phyloP scores from a whole-genome alignment of 75 land plant species.

The Cryptomeria japonica region DNA sequence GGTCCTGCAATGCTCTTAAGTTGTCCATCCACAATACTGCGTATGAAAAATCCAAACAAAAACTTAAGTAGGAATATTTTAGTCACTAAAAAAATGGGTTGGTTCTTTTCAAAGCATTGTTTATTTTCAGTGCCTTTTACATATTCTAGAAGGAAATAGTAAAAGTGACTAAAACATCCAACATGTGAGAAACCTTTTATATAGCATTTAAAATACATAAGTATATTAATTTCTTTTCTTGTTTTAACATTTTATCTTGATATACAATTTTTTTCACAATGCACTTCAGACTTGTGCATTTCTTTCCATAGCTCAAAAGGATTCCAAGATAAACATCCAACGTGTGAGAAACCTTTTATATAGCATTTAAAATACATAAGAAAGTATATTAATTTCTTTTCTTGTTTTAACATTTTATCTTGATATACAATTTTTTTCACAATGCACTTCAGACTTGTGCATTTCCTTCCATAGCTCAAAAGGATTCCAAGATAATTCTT shows the following conservation, averaged over 20 bases:
- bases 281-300: background rate
- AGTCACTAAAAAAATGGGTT: background rate
- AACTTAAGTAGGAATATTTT: background rate
- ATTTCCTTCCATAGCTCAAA: background rate
- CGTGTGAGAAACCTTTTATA: background rate
- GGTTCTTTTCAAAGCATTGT: slow-evolving; percentile 8
- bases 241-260: background rate
- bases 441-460: background rate
- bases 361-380: background rate
- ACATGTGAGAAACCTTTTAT: background rate
- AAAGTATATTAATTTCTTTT: background rate
- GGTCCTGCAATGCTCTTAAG: slow-evolving; percentile 37
- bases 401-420: background rate
- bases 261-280: background rate
- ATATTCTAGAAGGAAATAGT: background rate
- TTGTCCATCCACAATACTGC: slow-evolving; percentile 56
- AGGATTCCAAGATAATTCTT: background rate
- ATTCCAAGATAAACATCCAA: background rate
- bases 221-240: background rate
- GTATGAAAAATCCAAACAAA: slow-evolving; percentile 7
- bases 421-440: background rate
- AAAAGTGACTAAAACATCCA: background rate
- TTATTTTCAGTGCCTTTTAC: background rate
- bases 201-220: background rate
- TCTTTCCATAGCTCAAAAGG: background rate